Evolutionary conservation across 2,329 filamentous ascomycete species (phyloP), one percentile per base, ranked within the genome.

Genomic region (Sporothrix protearum): DNA sequence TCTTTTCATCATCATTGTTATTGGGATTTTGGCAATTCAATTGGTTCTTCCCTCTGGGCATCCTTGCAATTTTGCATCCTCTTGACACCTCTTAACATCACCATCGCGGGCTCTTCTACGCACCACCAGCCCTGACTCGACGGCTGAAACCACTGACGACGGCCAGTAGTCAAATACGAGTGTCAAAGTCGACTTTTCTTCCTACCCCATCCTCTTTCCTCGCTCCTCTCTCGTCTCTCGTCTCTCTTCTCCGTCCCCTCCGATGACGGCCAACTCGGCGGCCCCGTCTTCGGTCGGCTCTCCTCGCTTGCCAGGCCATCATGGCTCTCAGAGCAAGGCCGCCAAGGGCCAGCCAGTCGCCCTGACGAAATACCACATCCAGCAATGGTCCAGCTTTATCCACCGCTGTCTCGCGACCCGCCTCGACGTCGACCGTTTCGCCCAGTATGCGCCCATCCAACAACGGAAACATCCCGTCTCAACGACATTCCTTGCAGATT

Each of bases 341-440:
- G 14, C 25, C 22, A 36, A 33, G 45, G 19, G 2, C 71, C 72
- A 61, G 71, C 71, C 66, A 22, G 75, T 71, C 19, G 71, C 69
- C 67, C 12, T 55, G 14, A n/a, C 22, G 22, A 42, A 9, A 14
- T 69, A 73, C 67, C 67, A 76, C 71, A 74, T 77, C 59, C 76
- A 76, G 70, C 81, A 84, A 74, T 87, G 88, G 88, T 73, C 79
- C 59, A 78, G 79, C 19, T 88, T 89, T 75, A 78, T 89, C 55
- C 76, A 80, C 47, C 82, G 79, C 71, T 87, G 86, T 77, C 81
- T 88, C 57, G 77, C 79, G 39, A 77, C 81, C 59, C 86, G 88
- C 42, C 83, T 89, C 71, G 84, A 86, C 55, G 77, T 81, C 39
- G 83, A 85, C 49, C 80, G 80, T 71, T 91, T 91, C 78, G 82